Evolutionary conservation across 257 asterid species (phyloP).

Genomic region (Nicotiana tabacum): DNA sequence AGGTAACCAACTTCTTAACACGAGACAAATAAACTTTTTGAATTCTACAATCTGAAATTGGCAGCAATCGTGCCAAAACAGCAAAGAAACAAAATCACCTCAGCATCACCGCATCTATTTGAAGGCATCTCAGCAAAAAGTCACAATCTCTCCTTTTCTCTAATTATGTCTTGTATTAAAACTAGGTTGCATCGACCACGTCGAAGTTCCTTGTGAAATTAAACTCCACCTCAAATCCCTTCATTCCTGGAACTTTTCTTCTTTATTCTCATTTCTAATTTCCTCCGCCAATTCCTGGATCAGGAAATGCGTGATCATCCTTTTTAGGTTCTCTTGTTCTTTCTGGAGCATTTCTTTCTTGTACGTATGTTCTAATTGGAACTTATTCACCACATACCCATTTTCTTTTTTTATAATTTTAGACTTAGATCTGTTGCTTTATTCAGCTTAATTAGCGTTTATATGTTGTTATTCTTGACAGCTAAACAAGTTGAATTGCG

Average conservation of each 20-base stretch:
- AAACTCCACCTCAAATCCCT: background rate
- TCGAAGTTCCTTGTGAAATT: background rate
- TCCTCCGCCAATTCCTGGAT: background rate
- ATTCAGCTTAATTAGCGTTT: background rate
- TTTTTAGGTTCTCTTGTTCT: background rate
- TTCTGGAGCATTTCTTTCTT: background rate
- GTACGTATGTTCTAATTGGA: background rate
- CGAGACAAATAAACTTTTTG: background rate
- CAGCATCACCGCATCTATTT: slow-evolving; percentile 39
- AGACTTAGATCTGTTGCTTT: background rate
- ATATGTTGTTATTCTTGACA: background rate
- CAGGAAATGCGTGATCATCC: background rate
- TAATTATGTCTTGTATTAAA: background rate
- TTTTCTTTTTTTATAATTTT: background rate
- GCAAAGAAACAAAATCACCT: slow-evolving; percentile 11
- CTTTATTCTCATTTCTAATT: background rate
- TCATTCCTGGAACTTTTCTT: background rate
- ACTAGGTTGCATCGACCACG: background rate
- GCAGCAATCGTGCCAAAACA: background rate
- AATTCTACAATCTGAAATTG: background rate
- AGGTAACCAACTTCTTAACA: no score
- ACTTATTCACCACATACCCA: background rate
- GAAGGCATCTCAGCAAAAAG: background rate
- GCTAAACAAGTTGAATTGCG: background rate
- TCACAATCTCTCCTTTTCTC: background rate